phyloP scores from a whole-genome alignment of 768 basidiomycete species.

The Suillus subaureus region DNA sequence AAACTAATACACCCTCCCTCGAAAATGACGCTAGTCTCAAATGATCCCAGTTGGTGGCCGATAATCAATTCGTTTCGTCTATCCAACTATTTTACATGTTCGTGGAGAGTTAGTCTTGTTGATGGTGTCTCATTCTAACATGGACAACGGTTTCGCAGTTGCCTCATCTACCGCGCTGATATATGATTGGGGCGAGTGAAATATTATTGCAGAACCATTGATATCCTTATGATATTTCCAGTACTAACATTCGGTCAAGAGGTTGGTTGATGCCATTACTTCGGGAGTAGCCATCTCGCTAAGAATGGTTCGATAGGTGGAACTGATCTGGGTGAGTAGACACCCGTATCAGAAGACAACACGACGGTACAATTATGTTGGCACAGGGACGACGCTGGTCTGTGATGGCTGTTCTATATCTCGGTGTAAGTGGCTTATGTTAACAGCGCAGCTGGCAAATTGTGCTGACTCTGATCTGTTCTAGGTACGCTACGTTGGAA shows the following conservation, averaged over 20 bases:
- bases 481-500: slow-evolving; percentile 1
- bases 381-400: neutral
- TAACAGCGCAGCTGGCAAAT: neutral
- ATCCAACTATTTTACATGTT: neutral
- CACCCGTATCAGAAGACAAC: neutral
- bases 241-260: neutral
- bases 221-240: neutral
- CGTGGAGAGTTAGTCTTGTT: neutral
- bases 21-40: neutral
- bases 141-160: neutral
- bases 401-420: neutral
- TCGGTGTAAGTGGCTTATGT: neutral
- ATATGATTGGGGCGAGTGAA: neutral
- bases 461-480: neutral
- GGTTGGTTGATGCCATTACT: neutral
- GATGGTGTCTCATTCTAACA: neutral
- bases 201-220: neutral
- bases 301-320: neutral
- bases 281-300: neutral
- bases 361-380: neutral
- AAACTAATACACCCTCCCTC: neutral
- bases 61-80: neutral
- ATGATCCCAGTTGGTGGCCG: neutral
- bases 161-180: neutral
- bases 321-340: slow-evolving; percentile 1